phyloP scores from a whole-genome alignment of 441 rosid genomes.

The Adansonia madagascariensis region DNA sequence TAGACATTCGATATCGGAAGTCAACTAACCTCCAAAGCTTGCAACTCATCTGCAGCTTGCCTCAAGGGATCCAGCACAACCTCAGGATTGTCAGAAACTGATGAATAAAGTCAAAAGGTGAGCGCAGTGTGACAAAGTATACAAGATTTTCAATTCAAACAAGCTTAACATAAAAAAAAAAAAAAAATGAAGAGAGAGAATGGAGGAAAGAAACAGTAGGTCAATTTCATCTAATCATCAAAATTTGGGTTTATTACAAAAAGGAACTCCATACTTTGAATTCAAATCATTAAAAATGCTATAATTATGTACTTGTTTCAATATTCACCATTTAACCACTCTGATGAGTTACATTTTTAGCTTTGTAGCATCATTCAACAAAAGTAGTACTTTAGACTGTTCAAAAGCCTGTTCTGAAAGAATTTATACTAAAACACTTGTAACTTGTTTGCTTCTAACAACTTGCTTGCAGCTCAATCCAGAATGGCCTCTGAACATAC shows the following conservation, averaged over 20 bases:
- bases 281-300: neutral
- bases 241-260: neutral
- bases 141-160: conserved; percentile 10
- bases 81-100: conserved; percentile 67
- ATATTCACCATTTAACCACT: neutral
- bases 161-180: neutral
- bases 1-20: conserved; percentile 7
- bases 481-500: neutral
- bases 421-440: neutral
- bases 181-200: neutral
- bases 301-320: neutral
- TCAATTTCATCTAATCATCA: neutral
- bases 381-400: neutral
- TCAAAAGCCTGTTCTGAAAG: neutral
- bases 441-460: neutral
- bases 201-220: neutral
- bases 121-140: neutral
- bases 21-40: conserved; percentile 71
- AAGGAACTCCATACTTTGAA: neutral
- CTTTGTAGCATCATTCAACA: neutral
- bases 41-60: conserved; percentile 84
- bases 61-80: conserved; percentile 71
- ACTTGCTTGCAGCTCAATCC: neutral
- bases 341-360: neutral
- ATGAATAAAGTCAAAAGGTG: conserved; percentile 23